Conservation (phyloP, 495 filamentous ascomycete species). For the Geopyxis carbonaria region DNA sequence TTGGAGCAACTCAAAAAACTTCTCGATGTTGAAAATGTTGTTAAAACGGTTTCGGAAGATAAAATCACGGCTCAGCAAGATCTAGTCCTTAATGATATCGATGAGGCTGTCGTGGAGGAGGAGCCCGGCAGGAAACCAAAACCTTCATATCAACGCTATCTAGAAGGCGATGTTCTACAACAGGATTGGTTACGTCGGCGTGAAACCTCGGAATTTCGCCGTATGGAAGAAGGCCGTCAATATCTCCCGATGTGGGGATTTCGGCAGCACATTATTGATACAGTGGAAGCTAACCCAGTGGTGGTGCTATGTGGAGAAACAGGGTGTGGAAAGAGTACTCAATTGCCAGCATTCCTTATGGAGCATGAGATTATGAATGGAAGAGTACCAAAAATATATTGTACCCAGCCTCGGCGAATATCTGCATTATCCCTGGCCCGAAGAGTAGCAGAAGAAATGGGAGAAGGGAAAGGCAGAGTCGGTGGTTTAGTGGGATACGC, state of each 20-base stretch:
- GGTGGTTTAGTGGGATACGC: slow-evolving; percentile 88
- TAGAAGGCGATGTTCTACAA: slow-evolving; percentile 23
- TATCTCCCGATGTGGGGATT: slow-evolving; percentile 81
- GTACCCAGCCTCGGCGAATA: slow-evolving; percentile 82
- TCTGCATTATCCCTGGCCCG: slow-evolving; percentile 85
- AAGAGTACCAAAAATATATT: slow-evolving; percentile 75
- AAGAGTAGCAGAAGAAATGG: slow-evolving; percentile 85
- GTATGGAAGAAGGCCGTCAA: slow-evolving; percentile 40
- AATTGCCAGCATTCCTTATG: slow-evolving; percentile 79
- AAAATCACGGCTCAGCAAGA: slow-evolving; percentile 25
- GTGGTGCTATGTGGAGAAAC: slow-evolving; percentile 91
- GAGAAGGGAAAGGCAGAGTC: slow-evolving; percentile 62
- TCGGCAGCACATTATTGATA: slow-evolving; percentile 51
- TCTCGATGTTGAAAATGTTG: slow-evolving; percentile 48
- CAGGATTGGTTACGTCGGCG: slow-evolving; percentile 22
- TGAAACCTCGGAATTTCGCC: slow-evolving; percentile 33
- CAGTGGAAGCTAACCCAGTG: slow-evolving; percentile 59
- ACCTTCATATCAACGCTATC: slow-evolving; percentile 44
- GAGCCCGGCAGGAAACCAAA: slow-evolving; percentile 56
- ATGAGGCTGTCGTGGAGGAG: slow-evolving; percentile 36
- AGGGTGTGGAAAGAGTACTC: slow-evolving; percentile 92
- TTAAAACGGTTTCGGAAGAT: slow-evolving; percentile 32
- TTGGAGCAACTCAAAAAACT: slow-evolving; percentile 46
- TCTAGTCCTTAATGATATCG: slow-evolving; percentile 19
- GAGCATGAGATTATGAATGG: slow-evolving; percentile 72